Base-by-base conservation (phyloP, 2,329 filamentous ascomycete genomes). In the Clarireedia homoeocarpa region DNA sequence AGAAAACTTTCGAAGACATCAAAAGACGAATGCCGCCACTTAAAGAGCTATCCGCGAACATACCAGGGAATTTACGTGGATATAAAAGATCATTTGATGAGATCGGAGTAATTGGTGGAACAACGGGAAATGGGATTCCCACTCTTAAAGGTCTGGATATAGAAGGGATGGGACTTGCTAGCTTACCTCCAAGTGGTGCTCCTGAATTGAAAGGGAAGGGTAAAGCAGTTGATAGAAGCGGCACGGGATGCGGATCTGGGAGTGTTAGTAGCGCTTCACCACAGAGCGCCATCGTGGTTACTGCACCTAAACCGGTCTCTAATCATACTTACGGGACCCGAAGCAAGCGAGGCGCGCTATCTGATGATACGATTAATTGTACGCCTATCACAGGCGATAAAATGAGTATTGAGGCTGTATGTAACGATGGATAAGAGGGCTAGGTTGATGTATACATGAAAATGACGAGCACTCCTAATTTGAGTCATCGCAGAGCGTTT, bases 341-440 rank as follows among this genome's bases (percentile, higher is more conserved):
- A 17, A 55, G 53, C 17, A 50, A 55, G n/a, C 24, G 46, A 3
- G 7, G 10, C 4, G 40, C 36, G 24, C 17, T 6, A 17, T 12
- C 34, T n/a, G 34, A 17, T 6, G 53, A 55, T 23, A 50, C 53
- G n/a, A 49, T 39, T 39, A 5, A 30, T 54, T 23, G 48, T 30
- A 4, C 14, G 34, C 30, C 9, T 42, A 42, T 42, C 4, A 20
- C 15, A 9, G 39, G 24, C 10, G 38, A 55, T 44, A 34, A 36
- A n/a, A 55, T 55, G 53, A 50, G 46, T 3, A 55, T 55, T 26
- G 53, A 27, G 5, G 53, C 53, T 15, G 53, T 55, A 15, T 55
- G 53, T 50, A 55, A 55, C 20, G 53, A 54, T 49, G 30, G 52
- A 49, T 54, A 23, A 42, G 6, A n/a, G 39, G 20, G 17, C 9